A percentile compares a stretch with the other conserved stretches of the same genome.
These are phyloP conservation scores for Chlorociboria aeruginascens DNA, from an alignment of 495 filamentous ascomycete species.

Conservation along the genomic window DNA sequence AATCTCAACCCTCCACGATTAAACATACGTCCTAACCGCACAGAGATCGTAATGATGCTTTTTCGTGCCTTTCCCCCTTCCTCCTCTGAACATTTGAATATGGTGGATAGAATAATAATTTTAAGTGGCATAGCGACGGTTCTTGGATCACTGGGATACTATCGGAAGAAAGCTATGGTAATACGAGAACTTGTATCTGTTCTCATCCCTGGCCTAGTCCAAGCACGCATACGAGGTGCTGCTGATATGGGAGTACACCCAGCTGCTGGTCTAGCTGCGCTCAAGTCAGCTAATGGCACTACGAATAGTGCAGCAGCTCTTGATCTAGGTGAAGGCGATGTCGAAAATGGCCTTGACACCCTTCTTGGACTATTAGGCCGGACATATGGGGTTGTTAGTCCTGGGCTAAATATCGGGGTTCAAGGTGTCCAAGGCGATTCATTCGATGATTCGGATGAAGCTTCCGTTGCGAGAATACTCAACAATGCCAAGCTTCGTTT, in stretches of 20 bases:
- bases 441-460: slow-evolving; percentile 33
- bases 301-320: slow-evolving; percentile 47
- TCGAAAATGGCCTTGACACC: slow-evolving; percentile 55
- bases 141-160: slow-evolving; percentile 59
- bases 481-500: slow-evolving; percentile 38
- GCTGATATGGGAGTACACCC: slow-evolving; percentile 94
- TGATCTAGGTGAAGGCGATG: slow-evolving; percentile 62
- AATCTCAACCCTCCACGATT: slow-evolving; percentile 25
- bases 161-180: slow-evolving; percentile 79
- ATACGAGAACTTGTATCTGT: slow-evolving; percentile 73
- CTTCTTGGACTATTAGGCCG: slow-evolving; percentile 36
- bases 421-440: background rate
- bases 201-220: slow-evolving; percentile 74
- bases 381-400: slow-evolving; percentile 36
- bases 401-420: slow-evolving; percentile 13
- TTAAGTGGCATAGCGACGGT: slow-evolving; percentile 80
- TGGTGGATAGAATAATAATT: slow-evolving; percentile 61
- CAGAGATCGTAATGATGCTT: slow-evolving; percentile 56
- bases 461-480: slow-evolving; percentile 37
- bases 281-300: slow-evolving; percentile 35
- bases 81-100: slow-evolving; percentile 45
- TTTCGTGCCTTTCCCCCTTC: slow-evolving; percentile 62
- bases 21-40: slow-evolving; percentile 40
- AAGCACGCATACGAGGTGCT: slow-evolving; percentile 82
- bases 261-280: slow-evolving; percentile 64